These are phyloP conservation scores for Arthrobotrys megalospora DNA, from an alignment of 2,329 filamentous ascomycete species.

Conservation along the genomic window DNA sequence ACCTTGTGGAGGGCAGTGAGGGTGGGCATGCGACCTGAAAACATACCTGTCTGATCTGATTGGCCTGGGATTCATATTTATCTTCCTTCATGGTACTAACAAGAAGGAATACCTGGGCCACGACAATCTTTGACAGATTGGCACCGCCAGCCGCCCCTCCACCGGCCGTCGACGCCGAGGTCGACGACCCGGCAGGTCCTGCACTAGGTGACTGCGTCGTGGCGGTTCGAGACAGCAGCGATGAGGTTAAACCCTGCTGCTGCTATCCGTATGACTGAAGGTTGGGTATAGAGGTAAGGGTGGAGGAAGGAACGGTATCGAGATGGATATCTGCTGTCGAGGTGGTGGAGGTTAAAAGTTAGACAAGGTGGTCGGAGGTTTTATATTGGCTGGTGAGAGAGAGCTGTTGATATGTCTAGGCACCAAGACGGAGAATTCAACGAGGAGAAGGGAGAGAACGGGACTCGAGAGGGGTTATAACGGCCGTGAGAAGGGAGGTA, in stretches of 20 bases:
- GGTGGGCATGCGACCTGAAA: conserved; percentile 26
- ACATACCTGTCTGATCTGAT: conserved; percentile 90
- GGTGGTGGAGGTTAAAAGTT: conserved; percentile 8
- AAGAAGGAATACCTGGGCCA: conserved; percentile 94
- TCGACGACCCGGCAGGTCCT: conserved; percentile 62
- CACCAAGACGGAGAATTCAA: conserved; percentile 42
- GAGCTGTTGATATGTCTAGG: conserved; percentile 40
- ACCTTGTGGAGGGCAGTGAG: not conserved
- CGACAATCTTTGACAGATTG: conserved; percentile 89
- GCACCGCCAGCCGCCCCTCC: conserved; percentile 68
- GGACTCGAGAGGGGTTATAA: conserved; percentile 25
- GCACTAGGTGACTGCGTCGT: conserved; percentile 62
- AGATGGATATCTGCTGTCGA: conserved; percentile 30
- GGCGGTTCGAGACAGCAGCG: conserved; percentile 60
- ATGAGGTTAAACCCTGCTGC: conserved; percentile 60
- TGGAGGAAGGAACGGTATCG: conserved; percentile 32
- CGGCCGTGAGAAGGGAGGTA: conserved; percentile 17
- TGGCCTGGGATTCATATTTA: conserved; percentile 89
- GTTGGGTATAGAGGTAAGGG: conserved; percentile 34
- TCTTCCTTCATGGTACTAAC: conserved; percentile 96
- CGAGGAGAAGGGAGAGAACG: conserved; percentile 35
- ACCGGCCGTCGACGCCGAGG: conserved; percentile 61
- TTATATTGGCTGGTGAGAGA: conserved; percentile 50
- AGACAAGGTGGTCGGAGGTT: conserved; percentile 36
- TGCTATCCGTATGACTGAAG: conserved; percentile 31